Evolutionary conservation across 768 basidiomycete genomes (phyloP), one percentile per base, ranked within the genome.

Genomic region (Serendipita sp.): DNA sequence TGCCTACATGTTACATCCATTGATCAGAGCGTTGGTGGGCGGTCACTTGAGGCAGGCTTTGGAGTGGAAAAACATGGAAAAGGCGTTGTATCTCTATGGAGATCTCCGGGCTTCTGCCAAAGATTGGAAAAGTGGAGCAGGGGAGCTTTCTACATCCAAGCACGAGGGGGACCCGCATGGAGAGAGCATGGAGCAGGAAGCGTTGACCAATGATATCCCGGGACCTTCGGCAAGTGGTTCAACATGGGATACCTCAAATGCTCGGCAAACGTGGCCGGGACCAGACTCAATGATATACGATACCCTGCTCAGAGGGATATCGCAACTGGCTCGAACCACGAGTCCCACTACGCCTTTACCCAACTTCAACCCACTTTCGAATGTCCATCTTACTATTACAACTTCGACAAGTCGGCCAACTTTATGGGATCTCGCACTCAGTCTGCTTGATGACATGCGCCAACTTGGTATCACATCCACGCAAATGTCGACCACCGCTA

Each of bases 381-480:
- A 13, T 7, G 41, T 13, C 13, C 41, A 41, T 5, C 41, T 41
- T 5, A 41, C 41, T 5, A 41, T 41, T 13, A 41, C 13, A 13
- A 13, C 41, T 13, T 41, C 41, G 5, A 41, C 13, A 13, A 41
- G 41, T 41, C 11, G 34, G 10, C 16, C n/a, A n/a, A 60, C 18
- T 60, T 30, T 60, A 28, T 60, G 56, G 56, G 56, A 37, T 34
- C 56, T 78, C 4, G 79, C 80, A 0, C 68, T 79, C 41, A 72
- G 76, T 7, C 76, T 93, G 30, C 68, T 90, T 16, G 76, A 80
- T 45, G 88, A 91, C 68, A 88, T 93, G 83, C 76, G 81, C 47
- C 64, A 69, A 2, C 79, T 82, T 38, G 71, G 75, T 3, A 70
- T 89, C 28, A 70, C 77, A 70, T 77, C 68, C 73, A 79, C 64